Percentiles rank a stretch among this genome's conserved stretches.
Evolutionary conservation across 495 filamentous ascomycete genomes (phyloP).

Genomic region (Darksidea phi): DNA sequence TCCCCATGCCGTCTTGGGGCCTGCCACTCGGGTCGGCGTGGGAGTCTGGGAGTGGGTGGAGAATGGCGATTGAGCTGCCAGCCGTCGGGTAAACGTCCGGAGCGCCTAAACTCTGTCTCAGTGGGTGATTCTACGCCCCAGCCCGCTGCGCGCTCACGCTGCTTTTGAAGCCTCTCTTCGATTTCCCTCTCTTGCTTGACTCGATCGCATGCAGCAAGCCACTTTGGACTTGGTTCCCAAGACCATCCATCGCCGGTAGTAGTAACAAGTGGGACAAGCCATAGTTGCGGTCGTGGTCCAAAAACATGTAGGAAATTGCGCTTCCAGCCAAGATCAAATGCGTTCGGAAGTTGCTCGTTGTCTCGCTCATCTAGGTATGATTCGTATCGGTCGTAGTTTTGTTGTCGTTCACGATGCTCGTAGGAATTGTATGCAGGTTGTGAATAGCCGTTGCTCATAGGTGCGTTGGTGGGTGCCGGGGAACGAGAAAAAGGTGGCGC

Average conservation of each 20-base stretch:
- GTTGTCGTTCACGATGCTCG: conserved; percentile 68
- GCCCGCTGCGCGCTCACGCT: conserved; percentile 37
- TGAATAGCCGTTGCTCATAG: conserved; percentile 26
- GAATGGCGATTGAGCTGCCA: conserved; percentile 26
- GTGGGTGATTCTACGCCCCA: conserved; percentile 36
- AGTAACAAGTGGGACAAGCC: conserved; percentile 78
- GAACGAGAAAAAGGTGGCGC: conserved; percentile 29
- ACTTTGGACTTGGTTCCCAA: conserved; percentile 73
- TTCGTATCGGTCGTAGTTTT: conserved; percentile 73
- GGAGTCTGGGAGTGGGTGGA: conserved; percentile 25
- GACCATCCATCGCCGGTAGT: conserved; percentile 91
- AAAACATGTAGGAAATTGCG: conserved; percentile 83
- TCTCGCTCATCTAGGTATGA: conserved; percentile 87
- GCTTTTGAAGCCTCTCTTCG: conserved; percentile 36
- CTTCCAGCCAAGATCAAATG: conserved; percentile 83
- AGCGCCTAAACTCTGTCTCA: conserved; percentile 27
- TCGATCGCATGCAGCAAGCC: conserved; percentile 40
- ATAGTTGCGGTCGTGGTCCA: conserved; percentile 65
- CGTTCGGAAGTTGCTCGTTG: conserved; percentile 79
- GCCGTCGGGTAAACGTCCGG: conserved; percentile 24
- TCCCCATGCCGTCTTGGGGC: conserved; percentile 17
- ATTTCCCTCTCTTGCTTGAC: conserved; percentile 35
- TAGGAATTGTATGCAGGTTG: conserved; percentile 59
- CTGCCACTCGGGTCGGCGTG: conserved; percentile 28
- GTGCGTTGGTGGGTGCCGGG: conserved; percentile 29